Conservation (phyloP, 345 rosid species). For the Eucalyptus sp. region DNA sequence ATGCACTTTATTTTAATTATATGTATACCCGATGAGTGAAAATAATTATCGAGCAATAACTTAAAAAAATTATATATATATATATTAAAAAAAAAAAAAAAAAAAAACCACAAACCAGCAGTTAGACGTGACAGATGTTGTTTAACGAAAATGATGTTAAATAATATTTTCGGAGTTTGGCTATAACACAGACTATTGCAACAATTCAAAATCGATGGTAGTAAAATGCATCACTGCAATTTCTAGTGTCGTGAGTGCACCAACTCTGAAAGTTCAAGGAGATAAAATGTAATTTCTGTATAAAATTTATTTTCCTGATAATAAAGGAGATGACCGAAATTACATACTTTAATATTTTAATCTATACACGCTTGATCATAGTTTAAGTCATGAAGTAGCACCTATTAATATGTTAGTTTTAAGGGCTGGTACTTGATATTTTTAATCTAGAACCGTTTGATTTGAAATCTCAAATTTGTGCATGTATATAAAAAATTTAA, state of each 20-base stretch:
- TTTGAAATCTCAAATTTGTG: neutral
- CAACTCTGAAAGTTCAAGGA: neutral
- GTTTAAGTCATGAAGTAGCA: neutral
- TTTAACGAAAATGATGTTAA: neutral
- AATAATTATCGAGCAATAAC: neutral
- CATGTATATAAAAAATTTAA: neutral
- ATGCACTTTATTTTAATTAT: no score
- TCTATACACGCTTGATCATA: neutral
- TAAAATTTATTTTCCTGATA: neutral
- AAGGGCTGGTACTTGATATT: neutral
- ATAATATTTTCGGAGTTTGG: neutral
- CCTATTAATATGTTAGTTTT: neutral
- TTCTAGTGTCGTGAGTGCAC: neutral
- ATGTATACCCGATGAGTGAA: neutral
- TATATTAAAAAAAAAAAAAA: no score
- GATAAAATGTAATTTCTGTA: neutral
- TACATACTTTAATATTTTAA: neutral
- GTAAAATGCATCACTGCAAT: neutral
- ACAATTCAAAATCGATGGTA: neutral
- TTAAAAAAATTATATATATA: no score
- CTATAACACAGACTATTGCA: neutral
- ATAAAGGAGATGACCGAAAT: neutral
- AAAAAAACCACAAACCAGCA: neutral
- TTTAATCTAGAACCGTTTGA: neutral
- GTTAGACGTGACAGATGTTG: neutral